These are phyloP conservation scores for Teratosphaeria zuluensis DNA, from an alignment of 2,329 filamentous ascomycete species.

Conservation along the genomic window DNA sequence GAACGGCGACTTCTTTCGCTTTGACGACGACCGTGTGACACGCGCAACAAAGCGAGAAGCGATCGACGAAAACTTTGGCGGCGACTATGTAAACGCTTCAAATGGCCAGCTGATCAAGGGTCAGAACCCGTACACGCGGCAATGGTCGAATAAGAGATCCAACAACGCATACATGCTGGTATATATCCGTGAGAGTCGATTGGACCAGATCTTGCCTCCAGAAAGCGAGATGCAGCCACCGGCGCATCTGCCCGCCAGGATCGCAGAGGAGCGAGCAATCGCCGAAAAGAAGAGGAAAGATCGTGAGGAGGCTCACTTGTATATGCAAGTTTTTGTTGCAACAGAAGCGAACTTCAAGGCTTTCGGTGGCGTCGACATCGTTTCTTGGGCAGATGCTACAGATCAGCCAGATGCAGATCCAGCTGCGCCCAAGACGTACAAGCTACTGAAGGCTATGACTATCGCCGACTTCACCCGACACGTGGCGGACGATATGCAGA, in stretches of 20 bases:
- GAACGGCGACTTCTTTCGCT: slow-evolving; percentile 91
- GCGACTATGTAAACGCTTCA: slow-evolving; percentile 56
- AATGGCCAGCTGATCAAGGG: slow-evolving; percentile 46
- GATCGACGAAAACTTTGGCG: slow-evolving; percentile 92
- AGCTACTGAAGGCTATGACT: slow-evolving; percentile 63
- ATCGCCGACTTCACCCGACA: slow-evolving; percentile 63
- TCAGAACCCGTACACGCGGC: slow-evolving; percentile 55
- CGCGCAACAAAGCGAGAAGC: slow-evolving; percentile 85
- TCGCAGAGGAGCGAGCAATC: slow-evolving; percentile 72
- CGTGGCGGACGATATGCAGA: slow-evolving; percentile 59
- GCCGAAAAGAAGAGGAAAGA: slow-evolving; percentile 74
- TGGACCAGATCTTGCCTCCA: slow-evolving; percentile 72
- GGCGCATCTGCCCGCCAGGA: slow-evolving; percentile 63
- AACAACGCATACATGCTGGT: slow-evolving; percentile 98
- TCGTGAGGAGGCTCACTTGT: slow-evolving; percentile 87
- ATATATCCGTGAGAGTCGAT: slow-evolving; percentile 77
- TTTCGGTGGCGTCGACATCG: slow-evolving; percentile 76
- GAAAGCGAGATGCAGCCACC: slow-evolving; percentile 74
- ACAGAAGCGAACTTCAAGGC: slow-evolving; percentile 71
- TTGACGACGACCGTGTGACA: slow-evolving; percentile 96
- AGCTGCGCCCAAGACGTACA: slow-evolving; percentile 62
- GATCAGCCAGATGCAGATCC: slow-evolving; percentile 58
- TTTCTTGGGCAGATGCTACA: slow-evolving; percentile 42
- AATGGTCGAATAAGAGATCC: slow-evolving; percentile 55
- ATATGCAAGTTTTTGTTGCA: slow-evolving; percentile 74